Conservation (phyloP, 768 basidiomycete genomes). For the Russula emetica region DNA sequence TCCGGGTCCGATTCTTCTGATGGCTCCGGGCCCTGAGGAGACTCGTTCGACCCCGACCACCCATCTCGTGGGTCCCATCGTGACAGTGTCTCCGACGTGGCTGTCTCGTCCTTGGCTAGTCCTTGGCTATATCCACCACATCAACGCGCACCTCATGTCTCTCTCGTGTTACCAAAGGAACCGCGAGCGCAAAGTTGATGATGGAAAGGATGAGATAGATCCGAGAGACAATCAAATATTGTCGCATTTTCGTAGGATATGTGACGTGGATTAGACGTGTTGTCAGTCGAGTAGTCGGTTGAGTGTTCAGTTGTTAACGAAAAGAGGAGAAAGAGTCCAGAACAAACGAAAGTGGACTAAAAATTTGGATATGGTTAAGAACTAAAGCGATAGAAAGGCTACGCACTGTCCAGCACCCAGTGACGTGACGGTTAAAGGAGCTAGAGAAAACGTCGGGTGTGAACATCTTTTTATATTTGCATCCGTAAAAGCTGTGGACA, state of each 20-base stretch:
- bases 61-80: neutral
- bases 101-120: too few species aligned
- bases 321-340: neutral
- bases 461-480: neutral
- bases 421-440: neutral
- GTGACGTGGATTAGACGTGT: neutral
- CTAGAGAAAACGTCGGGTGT: neutral
- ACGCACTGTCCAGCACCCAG: neutral
- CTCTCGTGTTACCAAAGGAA: neutral
- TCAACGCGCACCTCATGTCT: too few species aligned
- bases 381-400: neutral
- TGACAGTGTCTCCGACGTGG: neutral
- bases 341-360: neutral
- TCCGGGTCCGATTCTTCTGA: too few species aligned
- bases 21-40: too few species aligned
- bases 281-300: neutral
- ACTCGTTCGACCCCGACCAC: too few species aligned
- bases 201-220: neutral
- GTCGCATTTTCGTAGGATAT: constrained; percentile 3
- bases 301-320: neutral
- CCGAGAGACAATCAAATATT: neutral
- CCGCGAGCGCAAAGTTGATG: neutral
- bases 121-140: too few species aligned
- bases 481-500: neutral
- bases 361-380: neutral